phyloP scores from a whole-genome alignment of 179 eudicot genomes.

The Spinacia oleracea region DNA sequence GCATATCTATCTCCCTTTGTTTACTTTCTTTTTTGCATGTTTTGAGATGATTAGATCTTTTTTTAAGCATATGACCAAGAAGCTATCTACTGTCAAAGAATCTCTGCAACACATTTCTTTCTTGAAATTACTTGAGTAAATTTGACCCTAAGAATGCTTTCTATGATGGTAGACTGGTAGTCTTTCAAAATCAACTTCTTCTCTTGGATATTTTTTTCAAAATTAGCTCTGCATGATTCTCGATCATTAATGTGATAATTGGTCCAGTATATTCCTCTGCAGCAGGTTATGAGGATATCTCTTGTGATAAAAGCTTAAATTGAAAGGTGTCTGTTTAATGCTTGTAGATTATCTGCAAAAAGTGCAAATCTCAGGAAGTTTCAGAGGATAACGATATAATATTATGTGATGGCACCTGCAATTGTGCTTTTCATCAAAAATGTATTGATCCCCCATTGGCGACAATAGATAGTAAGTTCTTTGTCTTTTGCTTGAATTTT shows the following conservation, averaged over 20 bases:
- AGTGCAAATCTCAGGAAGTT: conserved; percentile 81
- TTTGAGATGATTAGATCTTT: neutral
- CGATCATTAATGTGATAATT: neutral
- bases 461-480: conserved; percentile 80
- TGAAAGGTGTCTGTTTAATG: conserved; percentile 17
- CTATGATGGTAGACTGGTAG: conserved; percentile 9
- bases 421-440: conserved; percentile 92
- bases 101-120: neutral
- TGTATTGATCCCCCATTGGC: conserved; percentile 92
- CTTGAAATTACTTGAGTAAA: neutral
- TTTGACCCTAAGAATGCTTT: neutral
- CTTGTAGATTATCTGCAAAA: conserved; percentile 80
- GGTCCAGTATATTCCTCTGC: neutral
- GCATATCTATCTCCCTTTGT: conserved; percentile 1
- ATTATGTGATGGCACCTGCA: conserved; percentile 95
- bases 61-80: neutral
- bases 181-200: neutral
- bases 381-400: conserved; percentile 90
- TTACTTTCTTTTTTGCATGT: neutral
- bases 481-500: conserved; percentile 10
- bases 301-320: neutral
- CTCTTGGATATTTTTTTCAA: neutral
- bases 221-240: neutral
- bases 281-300: neutral
- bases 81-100: neutral